Percentiles rank a stretch among this genome's conserved stretches.
phyloP scores from a whole-genome alignment of 2,329 filamentous ascomycete species.

The Hirsutella thompsonii region DNA sequence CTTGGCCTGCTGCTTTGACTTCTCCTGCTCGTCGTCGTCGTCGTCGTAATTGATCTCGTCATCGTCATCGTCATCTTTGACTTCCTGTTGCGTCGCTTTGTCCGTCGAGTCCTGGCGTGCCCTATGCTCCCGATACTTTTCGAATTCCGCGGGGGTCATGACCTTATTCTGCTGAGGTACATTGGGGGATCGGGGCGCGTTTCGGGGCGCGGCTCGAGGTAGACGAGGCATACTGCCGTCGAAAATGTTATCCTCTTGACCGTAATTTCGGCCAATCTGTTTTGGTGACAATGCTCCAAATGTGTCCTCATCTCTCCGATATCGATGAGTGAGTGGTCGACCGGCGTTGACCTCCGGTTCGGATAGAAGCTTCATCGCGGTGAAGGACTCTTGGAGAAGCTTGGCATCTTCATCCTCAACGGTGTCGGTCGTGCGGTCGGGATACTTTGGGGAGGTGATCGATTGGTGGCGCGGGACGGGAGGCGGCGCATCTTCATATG shows the following conservation, averaged over 20 bases:
- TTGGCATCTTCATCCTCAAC: conserved; percentile 40
- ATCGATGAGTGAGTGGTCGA: conserved; percentile 13
- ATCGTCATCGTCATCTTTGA: conserved; percentile 49
- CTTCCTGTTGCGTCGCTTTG: conserved; percentile 26
- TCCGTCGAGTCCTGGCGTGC: conserved; percentile 39
- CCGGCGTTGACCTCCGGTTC: conserved; percentile 9
- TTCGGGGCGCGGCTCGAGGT: conserved; percentile 22
- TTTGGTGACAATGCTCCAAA: conserved; percentile 18
- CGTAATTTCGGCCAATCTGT: conserved; percentile 16
- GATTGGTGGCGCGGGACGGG: conserved; percentile 21
- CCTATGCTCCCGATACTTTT: conserved; percentile 65
- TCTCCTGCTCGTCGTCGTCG: conserved; percentile 69
- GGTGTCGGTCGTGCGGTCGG: conserved; percentile 22
- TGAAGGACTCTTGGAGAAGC: conserved; percentile 38
- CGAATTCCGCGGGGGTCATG: conserved; percentile 84
- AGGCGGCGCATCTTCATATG: conserved; percentile 7
- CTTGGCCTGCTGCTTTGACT: conserved; percentile 57
- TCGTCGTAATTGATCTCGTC: conserved; percentile 55
- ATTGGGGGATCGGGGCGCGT: conserved; percentile 19
- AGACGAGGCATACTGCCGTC: conserved; percentile 30
- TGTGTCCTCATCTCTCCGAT: conserved; percentile 27
- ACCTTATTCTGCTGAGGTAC: conserved; percentile 51
- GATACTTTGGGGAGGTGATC: conserved; percentile 15
- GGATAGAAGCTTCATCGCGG: conserved; percentile 32
- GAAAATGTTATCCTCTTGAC: conserved; percentile 39